These are phyloP conservation scores for Penicillium arizonense DNA, from an alignment of 495 filamentous ascomycete genomes.

Conservation along the genomic window DNA sequence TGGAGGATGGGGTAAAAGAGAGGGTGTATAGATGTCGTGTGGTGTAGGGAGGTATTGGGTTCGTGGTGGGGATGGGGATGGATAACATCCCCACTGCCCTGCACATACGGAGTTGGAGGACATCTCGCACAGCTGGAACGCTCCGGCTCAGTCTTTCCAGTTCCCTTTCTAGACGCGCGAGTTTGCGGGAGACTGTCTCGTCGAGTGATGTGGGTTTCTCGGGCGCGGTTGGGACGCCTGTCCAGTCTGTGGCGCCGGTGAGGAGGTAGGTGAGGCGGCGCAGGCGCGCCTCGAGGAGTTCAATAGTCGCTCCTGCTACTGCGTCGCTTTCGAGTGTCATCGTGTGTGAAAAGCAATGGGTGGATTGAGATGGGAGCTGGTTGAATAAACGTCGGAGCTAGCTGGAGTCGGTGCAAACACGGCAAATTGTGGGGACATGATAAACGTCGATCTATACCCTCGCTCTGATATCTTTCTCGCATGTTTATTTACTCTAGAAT, in stretches of 20 bases:
- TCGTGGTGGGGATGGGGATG: background rate
- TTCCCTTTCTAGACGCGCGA: slow-evolving; percentile 63
- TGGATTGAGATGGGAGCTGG: background rate
- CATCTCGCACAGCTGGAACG: slow-evolving; percentile 48
- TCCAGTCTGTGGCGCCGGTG: slow-evolving; percentile 54
- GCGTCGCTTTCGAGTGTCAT: slow-evolving; percentile 40
- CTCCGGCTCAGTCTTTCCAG: slow-evolving; percentile 48
- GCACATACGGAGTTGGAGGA: slow-evolving; percentile 47
- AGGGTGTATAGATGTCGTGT: background rate
- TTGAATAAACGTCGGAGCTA: slow-evolving; percentile 4
- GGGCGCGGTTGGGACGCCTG: slow-evolving; percentile 37
- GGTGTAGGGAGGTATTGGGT: background rate
- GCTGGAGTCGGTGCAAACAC: slow-evolving; percentile 20
- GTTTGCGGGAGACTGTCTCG: slow-evolving; percentile 48
- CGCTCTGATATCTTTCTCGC: background rate
- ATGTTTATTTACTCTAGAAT: background rate
- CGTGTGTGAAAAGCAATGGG: slow-evolving; percentile 3
- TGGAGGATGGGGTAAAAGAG: background rate
- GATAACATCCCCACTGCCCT: background rate
- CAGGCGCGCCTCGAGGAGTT: slow-evolving; percentile 74
- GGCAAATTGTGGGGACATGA: slow-evolving; percentile 24
- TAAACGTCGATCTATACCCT: background rate
- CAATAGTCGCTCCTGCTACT: slow-evolving; percentile 58
- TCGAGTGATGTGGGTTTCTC: slow-evolving; percentile 37
- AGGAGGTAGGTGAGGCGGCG: slow-evolving; percentile 72